Conservation (phyloP, 345 rosid species). For the Acer campestre region DNA sequence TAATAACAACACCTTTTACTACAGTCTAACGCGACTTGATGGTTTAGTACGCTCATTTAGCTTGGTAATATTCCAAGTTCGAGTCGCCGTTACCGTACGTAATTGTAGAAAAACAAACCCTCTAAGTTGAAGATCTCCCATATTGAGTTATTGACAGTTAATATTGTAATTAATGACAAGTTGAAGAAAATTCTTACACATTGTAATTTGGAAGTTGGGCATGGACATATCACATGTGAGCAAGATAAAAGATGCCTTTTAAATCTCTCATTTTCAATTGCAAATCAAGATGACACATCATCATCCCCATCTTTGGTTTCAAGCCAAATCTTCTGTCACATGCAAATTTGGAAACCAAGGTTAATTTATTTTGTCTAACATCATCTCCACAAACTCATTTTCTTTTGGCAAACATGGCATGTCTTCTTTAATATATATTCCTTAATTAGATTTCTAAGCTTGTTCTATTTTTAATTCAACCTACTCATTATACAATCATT, state of each 20-base stretch:
- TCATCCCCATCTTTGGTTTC: slow-evolving; percentile 12
- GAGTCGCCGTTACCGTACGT: too few relatives aligned
- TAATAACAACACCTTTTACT: not conserved
- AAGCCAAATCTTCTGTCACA: slow-evolving; percentile 27
- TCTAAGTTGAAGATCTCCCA: too few relatives aligned
- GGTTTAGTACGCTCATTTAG: too few relatives aligned
- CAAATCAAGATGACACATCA: slow-evolving; percentile 20
- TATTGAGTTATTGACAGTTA: too few relatives aligned
- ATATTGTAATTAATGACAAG: not conserved
- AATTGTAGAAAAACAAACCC: too few relatives aligned
- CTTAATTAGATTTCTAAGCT: too few relatives aligned
- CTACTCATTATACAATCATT: too few relatives aligned
- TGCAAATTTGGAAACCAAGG: slow-evolving; percentile 10
- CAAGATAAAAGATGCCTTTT: slow-evolving; percentile 21
- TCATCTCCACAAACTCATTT: not conserved
- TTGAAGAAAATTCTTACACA: not conserved
- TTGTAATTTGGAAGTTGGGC: not conserved
- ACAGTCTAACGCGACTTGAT: too few relatives aligned
- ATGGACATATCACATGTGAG: not conserved
- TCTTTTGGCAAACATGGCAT: slow-evolving; percentile 15
- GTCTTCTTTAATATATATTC: not conserved
- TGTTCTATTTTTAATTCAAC: too few relatives aligned
- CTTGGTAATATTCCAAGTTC: too few relatives aligned
- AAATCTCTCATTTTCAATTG: not conserved
- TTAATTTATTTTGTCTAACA: not conserved